A percentile compares a stretch with the other conserved stretches of the same genome.
Evolutionary conservation across 169 alveolate genomes (phyloP).

Genomic region (Cryptosporidium muris): DNA sequence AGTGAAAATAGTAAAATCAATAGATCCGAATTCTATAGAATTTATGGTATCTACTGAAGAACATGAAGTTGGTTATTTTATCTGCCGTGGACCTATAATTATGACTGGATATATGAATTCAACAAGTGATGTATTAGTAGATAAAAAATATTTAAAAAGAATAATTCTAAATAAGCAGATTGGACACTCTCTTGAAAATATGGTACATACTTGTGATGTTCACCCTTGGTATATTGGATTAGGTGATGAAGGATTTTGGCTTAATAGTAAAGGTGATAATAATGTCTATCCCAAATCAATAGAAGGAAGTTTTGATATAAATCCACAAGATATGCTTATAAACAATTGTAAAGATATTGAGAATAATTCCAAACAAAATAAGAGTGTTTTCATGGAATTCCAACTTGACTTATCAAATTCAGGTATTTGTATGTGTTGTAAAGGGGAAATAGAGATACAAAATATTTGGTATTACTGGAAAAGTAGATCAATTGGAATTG

Average conservation of each 20-base stretch:
- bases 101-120: constrained; percentile 70
- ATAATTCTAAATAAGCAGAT: not conserved
- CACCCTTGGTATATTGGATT: constrained; percentile 70
- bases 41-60: constrained; percentile 69
- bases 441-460: not conserved
- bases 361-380: not conserved
- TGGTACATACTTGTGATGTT: not conserved
- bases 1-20: constrained; percentile 67
- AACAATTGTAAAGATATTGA: not conserved
- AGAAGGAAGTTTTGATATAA: not conserved
- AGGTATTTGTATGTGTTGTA: constrained; percentile 24
- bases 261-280: not conserved
- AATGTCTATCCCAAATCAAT: not conserved
- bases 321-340: not conserved
- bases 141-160: constrained; percentile 4
- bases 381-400: not conserved
- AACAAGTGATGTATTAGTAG: constrained; percentile 5
- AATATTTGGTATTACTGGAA: constrained; percentile 71
- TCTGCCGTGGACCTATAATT: constrained; percentile 72
- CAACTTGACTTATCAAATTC: not conserved
- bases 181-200: too few species aligned
- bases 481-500: constrained; percentile 59
- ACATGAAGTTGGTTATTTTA: constrained; percentile 73
- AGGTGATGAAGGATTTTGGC: constrained; percentile 68
- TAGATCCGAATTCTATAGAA: constrained; percentile 21